Percentiles rank a stretch among this genome's conserved stretches.
Conservation (phyloP, 257 asterid species). For the Gardenia jasminoides region DNA sequence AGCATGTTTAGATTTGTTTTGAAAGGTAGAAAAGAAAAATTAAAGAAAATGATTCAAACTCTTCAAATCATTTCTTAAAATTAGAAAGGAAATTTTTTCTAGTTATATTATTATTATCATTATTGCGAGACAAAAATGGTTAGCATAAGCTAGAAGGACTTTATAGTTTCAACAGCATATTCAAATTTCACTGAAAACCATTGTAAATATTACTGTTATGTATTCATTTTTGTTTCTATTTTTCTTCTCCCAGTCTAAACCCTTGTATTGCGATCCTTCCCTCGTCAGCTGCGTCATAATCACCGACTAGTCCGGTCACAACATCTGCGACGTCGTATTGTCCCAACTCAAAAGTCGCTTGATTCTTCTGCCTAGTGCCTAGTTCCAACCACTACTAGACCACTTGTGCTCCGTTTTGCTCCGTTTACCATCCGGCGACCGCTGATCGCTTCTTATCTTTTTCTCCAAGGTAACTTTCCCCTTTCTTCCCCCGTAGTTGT, state of each 20-base stretch:
- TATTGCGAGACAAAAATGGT: too few species aligned
- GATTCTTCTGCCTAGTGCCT: constrained; percentile 19
- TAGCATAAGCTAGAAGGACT: too few species aligned
- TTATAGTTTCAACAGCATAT: too few species aligned
- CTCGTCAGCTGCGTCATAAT: background rate
- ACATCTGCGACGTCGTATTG: constrained; percentile 3
- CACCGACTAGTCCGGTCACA: constrained; percentile 41
- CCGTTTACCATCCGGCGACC: constrained; percentile 32
- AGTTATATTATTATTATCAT: too few species aligned
- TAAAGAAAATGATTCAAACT: too few species aligned
- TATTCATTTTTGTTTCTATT: background rate
- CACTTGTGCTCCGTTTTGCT: constrained; percentile 1
- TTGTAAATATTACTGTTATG: too few species aligned
- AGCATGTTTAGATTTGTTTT: too few species aligned
- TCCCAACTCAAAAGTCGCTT: constrained; percentile 20
- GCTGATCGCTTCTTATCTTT: constrained; percentile 56
- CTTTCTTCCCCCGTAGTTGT: background rate
- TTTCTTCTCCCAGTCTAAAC: background rate
- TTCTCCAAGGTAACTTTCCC: constrained; percentile 40
- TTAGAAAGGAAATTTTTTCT: background rate
- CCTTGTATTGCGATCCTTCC: too few species aligned
- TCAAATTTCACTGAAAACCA: too few species aligned
- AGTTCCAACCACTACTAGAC: background rate
- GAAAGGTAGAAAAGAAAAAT: too few species aligned
- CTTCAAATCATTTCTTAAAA: too few species aligned